Evolutionary conservation across 371 early-diverging fungal species (phyloP).

Genomic region (Basidiobolus meristosporus): DNA sequence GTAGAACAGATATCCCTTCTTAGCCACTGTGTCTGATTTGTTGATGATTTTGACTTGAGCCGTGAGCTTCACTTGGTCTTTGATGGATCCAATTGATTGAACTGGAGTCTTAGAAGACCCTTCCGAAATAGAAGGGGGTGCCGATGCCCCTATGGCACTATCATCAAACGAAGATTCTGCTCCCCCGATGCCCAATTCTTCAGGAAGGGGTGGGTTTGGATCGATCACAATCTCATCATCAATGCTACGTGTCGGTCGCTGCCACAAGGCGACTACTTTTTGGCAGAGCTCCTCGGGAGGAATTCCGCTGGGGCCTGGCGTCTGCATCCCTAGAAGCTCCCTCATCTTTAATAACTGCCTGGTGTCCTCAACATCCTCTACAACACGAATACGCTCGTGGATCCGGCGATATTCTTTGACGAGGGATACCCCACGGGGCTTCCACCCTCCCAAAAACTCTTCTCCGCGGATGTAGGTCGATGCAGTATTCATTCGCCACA

Average conservation of each 20-base stretch:
- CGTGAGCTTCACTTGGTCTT: slow-evolving; percentile 14
- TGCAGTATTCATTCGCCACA: slow-evolving; percentile 60
- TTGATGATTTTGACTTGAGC: slow-evolving; percentile 29
- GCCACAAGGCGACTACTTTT: slow-evolving; percentile 1
- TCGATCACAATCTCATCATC: slow-evolving; percentile 1
- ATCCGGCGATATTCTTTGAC: slow-evolving; percentile 34
- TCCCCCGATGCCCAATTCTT: not conserved
- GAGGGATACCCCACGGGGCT: slow-evolving; percentile 52
- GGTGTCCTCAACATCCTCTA: slow-evolving; percentile 24
- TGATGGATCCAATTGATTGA: no score
- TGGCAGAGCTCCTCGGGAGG: not conserved
- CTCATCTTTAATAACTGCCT: slow-evolving; percentile 4
- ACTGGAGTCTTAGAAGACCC: no score
- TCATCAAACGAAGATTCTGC: not conserved
- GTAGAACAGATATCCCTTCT: slow-evolving; percentile 33
- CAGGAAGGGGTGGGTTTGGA: no score
- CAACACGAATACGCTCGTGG: slow-evolving; percentile 11
- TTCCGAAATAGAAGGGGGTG: not conserved
- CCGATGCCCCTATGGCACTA: not conserved
- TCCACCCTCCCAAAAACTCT: slow-evolving; percentile 53
- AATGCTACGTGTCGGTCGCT: not conserved
- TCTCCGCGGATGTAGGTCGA: slow-evolving; percentile 70
- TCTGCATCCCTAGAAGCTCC: no score
- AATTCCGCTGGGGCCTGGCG: not conserved
- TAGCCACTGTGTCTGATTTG: slow-evolving; percentile 32